These are phyloP conservation scores for Colletotrichum eremochloae DNA, from an alignment of 2,329 filamentous ascomycete species.

Conservation along the genomic window DNA sequence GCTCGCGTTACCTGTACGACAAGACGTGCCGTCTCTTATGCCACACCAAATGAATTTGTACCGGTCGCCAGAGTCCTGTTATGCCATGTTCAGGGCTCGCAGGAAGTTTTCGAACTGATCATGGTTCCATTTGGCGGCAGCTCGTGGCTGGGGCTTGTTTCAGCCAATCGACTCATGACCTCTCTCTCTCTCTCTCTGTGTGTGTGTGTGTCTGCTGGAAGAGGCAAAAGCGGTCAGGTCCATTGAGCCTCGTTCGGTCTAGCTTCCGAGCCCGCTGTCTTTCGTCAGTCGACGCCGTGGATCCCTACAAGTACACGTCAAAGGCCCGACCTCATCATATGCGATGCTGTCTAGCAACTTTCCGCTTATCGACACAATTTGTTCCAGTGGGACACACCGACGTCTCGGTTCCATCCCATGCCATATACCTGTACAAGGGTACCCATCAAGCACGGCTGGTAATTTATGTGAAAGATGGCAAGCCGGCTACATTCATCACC, in stretches of 20 bases:
- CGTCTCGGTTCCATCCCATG: constrained; percentile 1
- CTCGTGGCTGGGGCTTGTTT: neutral
- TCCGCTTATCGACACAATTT: neutral
- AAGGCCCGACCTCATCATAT: neutral
- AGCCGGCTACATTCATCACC: neutral
- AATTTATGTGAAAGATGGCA: neutral
- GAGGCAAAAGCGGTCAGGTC: neutral
- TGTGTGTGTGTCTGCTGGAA: no score
- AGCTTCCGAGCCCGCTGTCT: neutral
- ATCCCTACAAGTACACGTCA: neutral
- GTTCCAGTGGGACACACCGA: neutral
- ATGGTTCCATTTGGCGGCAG: neutral
- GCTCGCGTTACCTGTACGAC: neutral
- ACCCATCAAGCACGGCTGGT: constrained; percentile 3
- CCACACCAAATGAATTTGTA: neutral
- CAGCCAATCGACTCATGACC: neutral
- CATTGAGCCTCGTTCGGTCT: constrained; percentile 1
- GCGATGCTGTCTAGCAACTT: neutral
- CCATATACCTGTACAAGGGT: constrained; percentile 4
- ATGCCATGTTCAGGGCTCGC: neutral
- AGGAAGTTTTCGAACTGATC: neutral
- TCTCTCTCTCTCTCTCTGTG: neutral
- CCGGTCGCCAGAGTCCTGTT: neutral
- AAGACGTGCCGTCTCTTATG: constrained; percentile 7
- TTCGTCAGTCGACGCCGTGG: neutral